Evolutionary conservation across 352 stramenopile species (phyloP).

Genomic region (Pythium biforme): DNA sequence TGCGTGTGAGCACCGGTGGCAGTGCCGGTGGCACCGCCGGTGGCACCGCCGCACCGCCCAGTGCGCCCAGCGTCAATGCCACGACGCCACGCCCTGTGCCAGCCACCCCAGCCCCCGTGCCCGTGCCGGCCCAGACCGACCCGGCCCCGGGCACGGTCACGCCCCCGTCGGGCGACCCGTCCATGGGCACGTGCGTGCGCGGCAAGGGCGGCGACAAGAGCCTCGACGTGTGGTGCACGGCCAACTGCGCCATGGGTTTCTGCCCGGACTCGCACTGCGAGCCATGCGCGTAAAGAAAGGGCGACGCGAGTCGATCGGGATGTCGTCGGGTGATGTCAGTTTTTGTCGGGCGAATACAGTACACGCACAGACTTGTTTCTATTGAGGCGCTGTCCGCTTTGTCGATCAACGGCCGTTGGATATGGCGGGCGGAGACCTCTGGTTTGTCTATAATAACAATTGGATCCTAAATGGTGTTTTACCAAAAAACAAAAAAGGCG

Average conservation of each 20-base stretch:
- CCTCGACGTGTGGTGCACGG: conserved; percentile 30
- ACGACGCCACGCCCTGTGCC: neutral
- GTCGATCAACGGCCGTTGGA: too few relatives aligned
- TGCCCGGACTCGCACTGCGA: conserved; percentile 33
- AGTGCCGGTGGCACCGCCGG: conserved; percentile 1
- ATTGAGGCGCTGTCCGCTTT: too few relatives aligned
- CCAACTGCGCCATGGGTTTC: conserved; percentile 29
- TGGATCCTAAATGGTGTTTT: neutral
- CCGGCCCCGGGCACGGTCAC: neutral
- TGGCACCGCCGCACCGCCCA: neutral
- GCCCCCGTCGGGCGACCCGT: neutral
- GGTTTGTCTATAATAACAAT: too few relatives aligned
- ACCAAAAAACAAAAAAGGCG: neutral
- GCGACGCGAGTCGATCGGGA: too few relatives aligned
- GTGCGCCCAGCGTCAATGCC: conserved; percentile 5
- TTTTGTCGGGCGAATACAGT: too few relatives aligned
- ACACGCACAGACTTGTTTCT: too few relatives aligned
- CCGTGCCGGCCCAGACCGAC: neutral
- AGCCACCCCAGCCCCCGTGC: neutral
- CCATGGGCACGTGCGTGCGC: conserved; percentile 16
- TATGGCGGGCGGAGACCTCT: too few relatives aligned
- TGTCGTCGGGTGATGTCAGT: too few relatives aligned
- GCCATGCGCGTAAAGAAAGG: conserved; percentile 11
- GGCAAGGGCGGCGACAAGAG: conserved; percentile 21
- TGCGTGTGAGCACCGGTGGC: conserved; percentile 20